Conservation (phyloP, 208 protist species). For the Jaenimonas drosophilae region DNA sequence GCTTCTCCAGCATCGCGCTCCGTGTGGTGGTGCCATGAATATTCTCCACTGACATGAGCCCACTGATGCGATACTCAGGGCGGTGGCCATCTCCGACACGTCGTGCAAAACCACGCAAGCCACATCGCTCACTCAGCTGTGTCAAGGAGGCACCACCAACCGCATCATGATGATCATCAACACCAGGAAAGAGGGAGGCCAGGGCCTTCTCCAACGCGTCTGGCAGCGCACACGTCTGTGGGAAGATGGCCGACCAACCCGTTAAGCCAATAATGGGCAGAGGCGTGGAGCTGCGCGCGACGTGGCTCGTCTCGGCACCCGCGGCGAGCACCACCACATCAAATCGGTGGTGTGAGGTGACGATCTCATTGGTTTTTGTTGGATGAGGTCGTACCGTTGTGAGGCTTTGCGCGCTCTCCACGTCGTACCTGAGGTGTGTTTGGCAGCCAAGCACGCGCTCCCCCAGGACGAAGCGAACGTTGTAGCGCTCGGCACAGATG, state of each 20-base stretch:
- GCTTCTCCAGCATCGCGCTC: not conserved
- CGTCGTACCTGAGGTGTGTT: conserved; percentile 54
- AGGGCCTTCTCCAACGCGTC: not conserved
- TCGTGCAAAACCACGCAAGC: no score
- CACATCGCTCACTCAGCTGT: conserved; percentile 17
- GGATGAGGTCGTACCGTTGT: conserved; percentile 7
- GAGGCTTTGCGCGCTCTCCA: conserved; percentile 49
- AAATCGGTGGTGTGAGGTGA: conserved; percentile 29
- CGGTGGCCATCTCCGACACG: not conserved
- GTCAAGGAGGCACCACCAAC: conserved; percentile 10
- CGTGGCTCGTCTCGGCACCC: conserved; percentile 32
- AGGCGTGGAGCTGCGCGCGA: conserved; percentile 45
- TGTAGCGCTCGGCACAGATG: conserved; percentile 32
- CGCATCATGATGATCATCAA: no score
- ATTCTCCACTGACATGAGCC: conserved; percentile 3
- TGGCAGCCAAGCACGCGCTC: conserved; percentile 35
- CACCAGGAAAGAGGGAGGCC: not conserved
- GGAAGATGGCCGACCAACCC: conserved; percentile 26
- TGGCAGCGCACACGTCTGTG: not conserved
- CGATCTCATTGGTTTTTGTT: no score
- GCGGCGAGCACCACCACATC: conserved; percentile 76
- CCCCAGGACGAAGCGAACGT: conserved; percentile 44
- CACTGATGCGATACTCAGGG: not conserved
- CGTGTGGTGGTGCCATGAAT: not conserved
- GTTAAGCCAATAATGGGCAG: conserved; percentile 62